Evolutionary conservation across 148 eudicot genomes (phyloP), one percentile per base, ranked within the genome.

Genomic region (Arbutus unedo): DNA sequence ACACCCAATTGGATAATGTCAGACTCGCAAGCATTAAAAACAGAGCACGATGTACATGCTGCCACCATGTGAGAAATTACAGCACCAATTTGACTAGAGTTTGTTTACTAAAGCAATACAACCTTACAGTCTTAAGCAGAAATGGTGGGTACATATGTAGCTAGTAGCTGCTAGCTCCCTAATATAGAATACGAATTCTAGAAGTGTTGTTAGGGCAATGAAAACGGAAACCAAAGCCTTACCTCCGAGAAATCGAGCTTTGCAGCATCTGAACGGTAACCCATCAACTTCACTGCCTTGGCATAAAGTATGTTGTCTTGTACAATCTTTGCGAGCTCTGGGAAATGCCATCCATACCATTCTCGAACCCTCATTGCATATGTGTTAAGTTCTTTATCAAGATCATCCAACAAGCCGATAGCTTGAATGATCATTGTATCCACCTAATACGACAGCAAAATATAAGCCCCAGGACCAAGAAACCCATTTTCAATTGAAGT

Each of bases 261-360:
- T 56, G 94, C 95, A 83, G 98, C 98, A 87, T 90, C 94, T 68
- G 85, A 74, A 60, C 98, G 94, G 79, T 93, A 64, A 31, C 95
- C 94, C 98, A 94, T 94, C 79, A 94, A 83, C 88, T 93, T 96
- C 77, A 96, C 98, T 19, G 91, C 48, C 90, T 94, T 96, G 14
- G 98, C 96, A 87, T 92, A 95, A 4, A 89, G 86, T 44, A 95
- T 94, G 79, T 95, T 95, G 85, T 95, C 98, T 90, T 86, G 91
- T n/a, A 95, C 86, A 71, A 95, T 92, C 86, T 92, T 95, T 48
- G 95, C 95, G 78, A 96, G 98, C 92, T 96, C 98, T 0, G 98
- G 98, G 82, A 96, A 96, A 93, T 96, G 98, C 98, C 98, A 96
- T 4, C 98, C 98, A 86, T 93, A 96, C 98, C 98, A 96, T 87